Evolutionary conservation across 78 protist genomes (phyloP), one percentile per base, ranked within the genome.

Genomic region (Chrysochromulina parva): DNA sequence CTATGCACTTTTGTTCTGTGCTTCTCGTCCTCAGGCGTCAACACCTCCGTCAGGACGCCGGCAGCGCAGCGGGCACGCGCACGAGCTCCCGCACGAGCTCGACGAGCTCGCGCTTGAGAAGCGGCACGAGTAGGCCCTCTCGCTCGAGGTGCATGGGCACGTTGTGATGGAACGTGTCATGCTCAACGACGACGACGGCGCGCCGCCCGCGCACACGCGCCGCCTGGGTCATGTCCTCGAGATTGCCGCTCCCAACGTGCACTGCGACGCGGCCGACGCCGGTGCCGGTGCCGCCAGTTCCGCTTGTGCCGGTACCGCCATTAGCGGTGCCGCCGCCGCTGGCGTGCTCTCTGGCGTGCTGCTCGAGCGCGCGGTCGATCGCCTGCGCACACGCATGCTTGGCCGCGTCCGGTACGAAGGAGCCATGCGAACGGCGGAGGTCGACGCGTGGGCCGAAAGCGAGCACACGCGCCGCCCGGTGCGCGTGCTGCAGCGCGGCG

Each of bases 101-200:
- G 13, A 57, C 6, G 20, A 11, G 20, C 71, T 65, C 71, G 71
- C 19, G n/a, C 78, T n/a, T 69, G 48, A 69, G 53, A 13, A 69
- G 78, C 50, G 78, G 78, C 78, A 69, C 78, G 13, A 69, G 78
- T 6, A 13, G 24, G 2, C 78, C 78, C 4, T 2, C 2, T 14
- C 11, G 17, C 50, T 69, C 50, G 10, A 69, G 48, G 78, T 28
- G 14, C 78, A 1, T 9, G 24, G 78, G 78, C 78, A 69, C 78
- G 78, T 69, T 69, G 50, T 69, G 78, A n/a, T 69, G 78, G 48
- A 69, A 69, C 48, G 78, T 69, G 78, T 24, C 78, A 14, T 69
- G 78, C 78, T 69, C 78, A 11, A 69, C 78, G 24, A 69, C 78
- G 78, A 13, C 9, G 14, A 58, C 62, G 62, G 22, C 9, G 62